Conservation (phyloP, 208 protist species). For the Naegleria lovaniensis region DNA sequence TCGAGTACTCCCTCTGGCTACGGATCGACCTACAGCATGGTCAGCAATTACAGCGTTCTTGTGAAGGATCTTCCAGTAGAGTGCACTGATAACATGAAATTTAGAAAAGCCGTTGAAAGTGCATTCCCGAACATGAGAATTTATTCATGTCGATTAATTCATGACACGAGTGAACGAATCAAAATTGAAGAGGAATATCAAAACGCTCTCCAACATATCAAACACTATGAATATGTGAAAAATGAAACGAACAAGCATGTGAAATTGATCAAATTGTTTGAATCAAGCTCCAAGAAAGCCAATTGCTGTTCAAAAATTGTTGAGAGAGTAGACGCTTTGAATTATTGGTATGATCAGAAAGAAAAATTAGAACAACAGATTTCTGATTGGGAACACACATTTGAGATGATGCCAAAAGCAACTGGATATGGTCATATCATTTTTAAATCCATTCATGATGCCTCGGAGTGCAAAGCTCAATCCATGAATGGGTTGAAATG, state of each 20-base stretch:
- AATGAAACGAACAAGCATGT: not conserved
- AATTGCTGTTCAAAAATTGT: not conserved
- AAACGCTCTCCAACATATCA: not conserved
- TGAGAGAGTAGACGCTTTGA: not conserved
- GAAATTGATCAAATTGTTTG: not conserved
- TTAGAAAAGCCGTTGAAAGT: not conserved
- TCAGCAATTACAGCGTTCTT: not conserved
- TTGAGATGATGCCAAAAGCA: not conserved
- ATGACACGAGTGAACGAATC: not conserved
- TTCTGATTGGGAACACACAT: not conserved
- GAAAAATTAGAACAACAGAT: not conserved
- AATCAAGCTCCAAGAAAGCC: not conserved
- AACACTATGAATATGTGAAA: not conserved
- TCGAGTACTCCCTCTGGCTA: too few species aligned
- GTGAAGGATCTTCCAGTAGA: not conserved
- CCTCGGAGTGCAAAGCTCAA: not conserved
- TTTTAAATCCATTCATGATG: not conserved
- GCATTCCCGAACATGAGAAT: not conserved
- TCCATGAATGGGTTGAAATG: not conserved
- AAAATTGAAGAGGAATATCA: not conserved
- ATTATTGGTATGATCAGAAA: not conserved
- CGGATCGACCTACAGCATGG: not conserved
- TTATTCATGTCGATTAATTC: not conserved
- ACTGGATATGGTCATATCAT: not conserved
- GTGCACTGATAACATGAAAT: not conserved